Conservation (phyloP, 2,329 filamentous ascomycete species). For the Colletotrichum sublineola region DNA sequence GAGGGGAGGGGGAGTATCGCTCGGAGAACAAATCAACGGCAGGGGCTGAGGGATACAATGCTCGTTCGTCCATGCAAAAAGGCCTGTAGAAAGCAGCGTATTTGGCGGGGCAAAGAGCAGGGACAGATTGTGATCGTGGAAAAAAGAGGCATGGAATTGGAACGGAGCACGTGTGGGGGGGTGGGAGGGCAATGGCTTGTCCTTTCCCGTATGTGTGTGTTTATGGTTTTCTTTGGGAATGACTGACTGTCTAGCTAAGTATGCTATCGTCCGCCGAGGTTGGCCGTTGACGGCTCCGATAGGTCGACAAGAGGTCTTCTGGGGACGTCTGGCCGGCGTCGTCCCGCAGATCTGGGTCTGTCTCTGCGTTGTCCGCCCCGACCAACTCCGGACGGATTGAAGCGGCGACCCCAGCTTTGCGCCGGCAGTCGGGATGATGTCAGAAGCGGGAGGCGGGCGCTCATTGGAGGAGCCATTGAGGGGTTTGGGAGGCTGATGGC, state of each 20-base stretch:
- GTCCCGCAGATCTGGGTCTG: constrained; percentile 18
- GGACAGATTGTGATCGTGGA: constrained; percentile 26
- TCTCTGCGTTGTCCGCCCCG: constrained; percentile 1
- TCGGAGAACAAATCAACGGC: constrained; percentile 19
- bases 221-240: neutral
- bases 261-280: constrained; percentile 14
- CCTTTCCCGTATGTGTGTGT: neutral
- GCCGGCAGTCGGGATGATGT: constrained; percentile 43
- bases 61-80: neutral
- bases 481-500: constrained; percentile 23
- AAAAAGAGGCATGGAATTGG: constrained; percentile 1
- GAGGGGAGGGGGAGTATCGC: constrained; percentile 19
- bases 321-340: constrained; percentile 25
- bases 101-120: constrained; percentile 21
- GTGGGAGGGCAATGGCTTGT: neutral
- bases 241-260: constrained; percentile 37
- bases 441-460: constrained; percentile 27
- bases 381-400: constrained; percentile 33
- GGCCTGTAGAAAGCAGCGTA: neutral
- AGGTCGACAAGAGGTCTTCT: constrained; percentile 19
- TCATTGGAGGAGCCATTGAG: constrained; percentile 44
- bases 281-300: neutral
- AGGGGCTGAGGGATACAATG: neutral
- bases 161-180: constrained; percentile 5
- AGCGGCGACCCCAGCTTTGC: constrained; percentile 23